Evolutionary conservation across 805 yeast species (phyloP), one percentile per base, ranked within the genome.

Genomic region (Lipomyces starkeyi): DNA sequence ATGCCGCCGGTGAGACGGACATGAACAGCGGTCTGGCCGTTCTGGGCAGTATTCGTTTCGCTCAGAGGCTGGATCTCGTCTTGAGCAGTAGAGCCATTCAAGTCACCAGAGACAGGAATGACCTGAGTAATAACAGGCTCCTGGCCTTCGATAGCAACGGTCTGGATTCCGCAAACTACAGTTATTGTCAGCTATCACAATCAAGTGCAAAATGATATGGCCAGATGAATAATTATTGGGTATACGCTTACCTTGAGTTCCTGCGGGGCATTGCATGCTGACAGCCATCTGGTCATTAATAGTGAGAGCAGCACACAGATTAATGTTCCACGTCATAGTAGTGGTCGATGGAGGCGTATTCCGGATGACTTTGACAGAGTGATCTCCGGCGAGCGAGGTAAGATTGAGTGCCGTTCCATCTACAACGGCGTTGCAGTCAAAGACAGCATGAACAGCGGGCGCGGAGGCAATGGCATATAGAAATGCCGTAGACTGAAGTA

Each of bases 331-430:
- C 2, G 85, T 82, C 43, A 83, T 78, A 61, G 80, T 83, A 1
- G 90, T 86, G 40, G 78, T 79, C 13, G 94, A 85, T 1, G 99
- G 98, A 20, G 98, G 98, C 11, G 97, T 91, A 57, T 83, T 84
- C 40, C 78, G 79, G 20, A 81, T 72, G 3, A 74, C 52, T 5
- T 82, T 74, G n/a, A 81, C 78, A 0, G 78, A 63, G 71, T 86
- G 85, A 3, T 85, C 75, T 2, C 89, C 90, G 61, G 82, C 82
- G 60, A 89, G 79, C 20, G 79, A 69, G 22, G 80, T 79, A 65
- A 89, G 80, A 63, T 86, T 81, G 74, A 71, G 76, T 27, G 67
- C 52, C 47, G 52, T 55, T 60, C 78, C 78, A 53, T 73, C 76
- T 29, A 77, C 71, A 6, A 63, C 57, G 40, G 71, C 58, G 27